Conservation (phyloP, 139 green algal genomes). For the Eudorina sp. region DNA sequence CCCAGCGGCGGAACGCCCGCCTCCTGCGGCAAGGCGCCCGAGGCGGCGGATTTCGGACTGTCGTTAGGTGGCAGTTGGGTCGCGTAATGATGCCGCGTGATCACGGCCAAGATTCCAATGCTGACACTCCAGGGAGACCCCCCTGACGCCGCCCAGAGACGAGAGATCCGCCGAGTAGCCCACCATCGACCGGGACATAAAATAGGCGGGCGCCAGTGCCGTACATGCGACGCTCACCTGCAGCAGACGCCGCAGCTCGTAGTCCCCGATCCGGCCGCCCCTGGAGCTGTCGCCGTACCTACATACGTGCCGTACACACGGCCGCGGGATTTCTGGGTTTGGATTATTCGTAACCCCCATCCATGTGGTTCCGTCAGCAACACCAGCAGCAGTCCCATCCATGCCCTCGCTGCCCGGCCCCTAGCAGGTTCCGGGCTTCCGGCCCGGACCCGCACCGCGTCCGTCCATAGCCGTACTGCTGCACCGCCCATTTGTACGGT, state of each 20-base stretch:
- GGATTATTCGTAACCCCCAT: no score
- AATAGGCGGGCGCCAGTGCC: not conserved
- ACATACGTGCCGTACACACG: not conserved
- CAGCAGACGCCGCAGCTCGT: slow-evolving; percentile 23
- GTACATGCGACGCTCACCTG: not conserved
- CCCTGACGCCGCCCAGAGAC: no score
- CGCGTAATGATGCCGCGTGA: no score
- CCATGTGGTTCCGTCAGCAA: no score
- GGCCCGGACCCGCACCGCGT: not conserved
- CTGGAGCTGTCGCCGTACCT: slow-evolving; percentile 22
- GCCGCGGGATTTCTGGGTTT: no score
- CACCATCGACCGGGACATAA: not conserved
- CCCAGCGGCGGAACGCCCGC: not conserved
- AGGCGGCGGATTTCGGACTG: no score
- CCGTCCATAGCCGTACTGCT: not conserved
- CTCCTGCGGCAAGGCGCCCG: no score
- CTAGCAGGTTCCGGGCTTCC: not conserved
- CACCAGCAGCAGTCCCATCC: not conserved
- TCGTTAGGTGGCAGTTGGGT: no score
- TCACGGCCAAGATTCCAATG: no score
- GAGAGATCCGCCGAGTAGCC: not conserved
- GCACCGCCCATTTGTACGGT: no score
- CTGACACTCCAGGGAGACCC: no score
- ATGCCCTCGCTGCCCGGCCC: not conserved
- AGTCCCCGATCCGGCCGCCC: slow-evolving; percentile 18